Percentiles rank a stretch among this genome's conserved stretches.
phyloP scores from a whole-genome alignment of 495 filamentous ascomycete species.

The Podospora australis region DNA sequence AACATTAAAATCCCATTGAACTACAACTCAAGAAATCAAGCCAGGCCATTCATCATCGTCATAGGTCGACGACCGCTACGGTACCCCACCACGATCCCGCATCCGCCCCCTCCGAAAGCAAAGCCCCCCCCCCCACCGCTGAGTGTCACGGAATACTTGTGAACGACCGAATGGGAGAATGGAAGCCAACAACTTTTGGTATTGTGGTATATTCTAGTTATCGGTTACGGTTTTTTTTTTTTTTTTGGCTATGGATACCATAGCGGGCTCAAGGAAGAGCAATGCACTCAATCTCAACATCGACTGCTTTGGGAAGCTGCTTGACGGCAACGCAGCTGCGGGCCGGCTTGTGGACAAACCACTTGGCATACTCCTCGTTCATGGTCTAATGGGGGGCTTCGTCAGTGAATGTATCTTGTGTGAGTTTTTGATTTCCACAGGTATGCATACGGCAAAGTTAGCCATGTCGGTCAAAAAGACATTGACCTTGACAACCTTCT shows the following conservation, averaged over 20 bases:
- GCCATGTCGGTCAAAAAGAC: conserved; percentile 83
- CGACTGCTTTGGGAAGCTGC: conserved; percentile 82
- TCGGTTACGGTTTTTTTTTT: too few species aligned
- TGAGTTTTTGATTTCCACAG: too few species aligned
- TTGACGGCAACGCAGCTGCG: conserved; percentile 88
- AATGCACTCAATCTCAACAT: conserved; percentile 90
- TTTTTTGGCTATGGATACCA: conserved; percentile 3
- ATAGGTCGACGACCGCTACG: not conserved
- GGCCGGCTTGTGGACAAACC: conserved; percentile 82
- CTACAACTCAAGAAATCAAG: too few species aligned
- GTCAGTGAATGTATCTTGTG: too few species aligned
- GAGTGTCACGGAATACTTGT: not conserved
- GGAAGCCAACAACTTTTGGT: not conserved
- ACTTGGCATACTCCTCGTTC: conserved; percentile 84
- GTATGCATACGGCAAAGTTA: conserved; percentile 55
- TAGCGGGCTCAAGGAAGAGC: conserved; percentile 52
- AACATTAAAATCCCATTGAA: too few species aligned
- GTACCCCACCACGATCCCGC: not conserved
- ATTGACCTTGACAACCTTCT: conserved; percentile 73
- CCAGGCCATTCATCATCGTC: not conserved
- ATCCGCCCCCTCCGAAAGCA: not conserved
- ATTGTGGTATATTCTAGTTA: not conserved
- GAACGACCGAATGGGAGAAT: not conserved
- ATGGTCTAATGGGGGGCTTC: conserved; percentile 48
- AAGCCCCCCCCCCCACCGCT: not conserved